phyloP scores from a whole-genome alignment of 2,329 filamentous ascomycete genomes.

The Conoideocrella luteorostrata region DNA sequence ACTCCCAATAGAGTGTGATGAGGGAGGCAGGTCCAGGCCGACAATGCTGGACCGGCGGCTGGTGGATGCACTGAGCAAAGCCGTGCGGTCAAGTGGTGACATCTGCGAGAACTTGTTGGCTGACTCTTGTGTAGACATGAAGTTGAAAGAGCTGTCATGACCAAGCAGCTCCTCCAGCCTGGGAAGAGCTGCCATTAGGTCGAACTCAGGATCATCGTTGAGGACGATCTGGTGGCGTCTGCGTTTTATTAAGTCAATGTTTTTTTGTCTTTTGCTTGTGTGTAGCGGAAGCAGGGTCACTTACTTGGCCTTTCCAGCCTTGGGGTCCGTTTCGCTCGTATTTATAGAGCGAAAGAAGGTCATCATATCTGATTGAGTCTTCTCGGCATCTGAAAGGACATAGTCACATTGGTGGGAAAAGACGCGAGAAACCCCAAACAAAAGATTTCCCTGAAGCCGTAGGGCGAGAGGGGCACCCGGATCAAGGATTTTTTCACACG shows the following conservation, averaged over 20 bases:
- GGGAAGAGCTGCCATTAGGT: conserved; percentile 24
- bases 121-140: conserved; percentile 30
- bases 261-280: conserved; percentile 7
- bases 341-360: conserved; percentile 53
- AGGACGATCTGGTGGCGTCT: conserved; percentile 74
- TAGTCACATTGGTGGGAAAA: conserved; percentile 85
- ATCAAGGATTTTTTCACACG: conserved; percentile 81
- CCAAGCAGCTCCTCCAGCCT: conserved; percentile 28
- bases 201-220: conserved; percentile 75
- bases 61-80: conserved; percentile 24
- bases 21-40: conserved; percentile 26
- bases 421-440: conserved; percentile 80
- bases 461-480: conserved; percentile 80
- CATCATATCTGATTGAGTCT: conserved; percentile 66
- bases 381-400: conserved; percentile 73
- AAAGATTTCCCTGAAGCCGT: conserved; percentile 79
- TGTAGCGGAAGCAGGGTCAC: conserved; percentile 33
- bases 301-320: conserved; percentile 67
- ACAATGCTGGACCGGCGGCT: conserved; percentile 19
- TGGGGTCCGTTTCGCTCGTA: conserved; percentile 56
- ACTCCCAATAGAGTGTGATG: conserved; percentile 26
- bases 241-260: conserved; percentile 42
- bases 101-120: conserved; percentile 36
- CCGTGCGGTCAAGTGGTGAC: conserved; percentile 30
- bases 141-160: conserved; percentile 24